A percentile compares a stretch with the other conserved stretches of the same genome.
These are phyloP conservation scores for Aspergillus candidus DNA, from an alignment of 2,329 filamentous ascomycete species.

Conservation along the genomic window DNA sequence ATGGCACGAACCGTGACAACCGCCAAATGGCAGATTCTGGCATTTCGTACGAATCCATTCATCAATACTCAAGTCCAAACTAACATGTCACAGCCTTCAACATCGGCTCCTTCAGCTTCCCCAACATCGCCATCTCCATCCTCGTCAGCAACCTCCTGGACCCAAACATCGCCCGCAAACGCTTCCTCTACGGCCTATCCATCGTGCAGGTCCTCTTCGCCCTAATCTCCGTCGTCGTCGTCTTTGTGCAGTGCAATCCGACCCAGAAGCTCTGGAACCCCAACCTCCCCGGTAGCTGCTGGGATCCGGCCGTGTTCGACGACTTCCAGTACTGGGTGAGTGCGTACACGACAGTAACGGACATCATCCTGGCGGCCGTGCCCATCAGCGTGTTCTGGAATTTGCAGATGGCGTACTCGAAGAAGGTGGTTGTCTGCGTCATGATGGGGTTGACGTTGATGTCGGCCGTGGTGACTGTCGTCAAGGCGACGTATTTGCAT, in stretches of 20 bases:
- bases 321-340: slow-evolving; percentile 22
- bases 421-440: slow-evolving; percentile 19
- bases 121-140: slow-evolving; percentile 25
- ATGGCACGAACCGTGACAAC: slow-evolving; percentile 12
- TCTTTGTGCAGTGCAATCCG: slow-evolving; percentile 22
- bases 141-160: slow-evolving; percentile 21
- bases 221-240: slow-evolving; percentile 18
- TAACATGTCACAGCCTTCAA: slow-evolving; percentile 15
- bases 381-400: slow-evolving; percentile 22
- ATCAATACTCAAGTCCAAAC: neutral
- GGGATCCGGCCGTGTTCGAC: slow-evolving; percentile 18
- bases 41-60: too few species aligned
- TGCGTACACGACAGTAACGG: slow-evolving; percentile 22
- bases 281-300: slow-evolving; percentile 15
- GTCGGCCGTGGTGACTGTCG: slow-evolving; percentile 22
- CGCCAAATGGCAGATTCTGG: slow-evolving; percentile 23
- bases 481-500: slow-evolving; percentile 23
- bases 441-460: slow-evolving; percentile 26
- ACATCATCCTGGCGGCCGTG: slow-evolving; percentile 21
- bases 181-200: slow-evolving; percentile 16
- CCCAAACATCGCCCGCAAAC: slow-evolving; percentile 15
- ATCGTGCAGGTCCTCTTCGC: slow-evolving; percentile 20
- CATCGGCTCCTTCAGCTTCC: slow-evolving; percentile 25
- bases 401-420: slow-evolving; percentile 20
- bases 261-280: slow-evolving; percentile 18